Evolutionary conservation across 2,329 filamentous ascomycete genomes (phyloP), one percentile per base, ranked within the genome.

Genomic region (Curvularia hawaiiensis): DNA sequence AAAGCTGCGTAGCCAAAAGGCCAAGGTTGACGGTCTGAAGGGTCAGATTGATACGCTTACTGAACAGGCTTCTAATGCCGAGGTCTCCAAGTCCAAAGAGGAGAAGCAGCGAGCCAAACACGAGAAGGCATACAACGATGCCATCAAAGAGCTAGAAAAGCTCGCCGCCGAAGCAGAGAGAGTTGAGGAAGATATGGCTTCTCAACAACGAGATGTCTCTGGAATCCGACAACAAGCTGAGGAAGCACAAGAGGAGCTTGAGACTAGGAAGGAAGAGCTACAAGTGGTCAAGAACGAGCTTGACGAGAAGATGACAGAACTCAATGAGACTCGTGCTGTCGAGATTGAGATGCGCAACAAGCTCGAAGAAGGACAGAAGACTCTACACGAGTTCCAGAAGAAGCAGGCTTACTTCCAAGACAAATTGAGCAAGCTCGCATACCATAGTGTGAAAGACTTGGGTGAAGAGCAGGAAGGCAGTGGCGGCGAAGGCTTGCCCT

Each of bases 301-400:
- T 11, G 94, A 99, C 64, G 88, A 90, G 67, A 96, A 93, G 81
- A 90, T 87, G 1, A 80, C 88, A 0, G 92, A 96, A 73, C 83
- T 98, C 55, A 97, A 98, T 71, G 90, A 92, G 71, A 96, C 90
- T 0, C 87, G 94, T 10, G 93, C 92, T 0, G 82, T 89, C 3
- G 95, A 99, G 76, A 97, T 99, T 60, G 95, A 99, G 77, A 97
- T 98, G 92, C 90, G 91, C 62, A 98, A 98, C 78, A 96, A 96
- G 79, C 88, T 99, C 1, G 95, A 98, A 72, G 94, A 98, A 73
- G 95, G 94, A 75, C 90, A 97, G 65, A 99, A 99, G 79, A 86
- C 89, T 10, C 84, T 98, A 14, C 78, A 80, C 0, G 94, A 98
- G 71, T 97, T 96, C 76, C 88, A 96, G 75, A 93, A 91, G 77